These are phyloP conservation scores for Epichloe coenophiala DNA, from an alignment of 2,329 filamentous ascomycete genomes.

Conservation along the genomic window DNA sequence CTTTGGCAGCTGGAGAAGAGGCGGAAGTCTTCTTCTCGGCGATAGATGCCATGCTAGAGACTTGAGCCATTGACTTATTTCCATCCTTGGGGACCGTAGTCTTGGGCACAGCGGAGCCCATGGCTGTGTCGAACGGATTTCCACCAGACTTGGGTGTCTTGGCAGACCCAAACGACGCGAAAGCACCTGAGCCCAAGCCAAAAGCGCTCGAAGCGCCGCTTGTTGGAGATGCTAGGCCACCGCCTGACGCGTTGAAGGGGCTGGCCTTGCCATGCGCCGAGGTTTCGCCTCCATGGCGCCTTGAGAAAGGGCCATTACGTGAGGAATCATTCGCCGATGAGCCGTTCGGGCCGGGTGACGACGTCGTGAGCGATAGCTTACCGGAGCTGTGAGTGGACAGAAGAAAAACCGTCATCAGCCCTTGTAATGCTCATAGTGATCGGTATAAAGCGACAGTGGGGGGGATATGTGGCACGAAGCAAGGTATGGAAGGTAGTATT, in stretches of 20 bases:
- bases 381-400: conserved; percentile 44
- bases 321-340: conserved; percentile 37
- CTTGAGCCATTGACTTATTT: conserved; percentile 16
- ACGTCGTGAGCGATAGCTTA: conserved; percentile 83
- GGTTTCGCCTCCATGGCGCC: conserved; percentile 58
- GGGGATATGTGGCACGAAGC: neutral
- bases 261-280: conserved; percentile 66
- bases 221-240: conserved; percentile 27
- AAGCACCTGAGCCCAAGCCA: conserved; percentile 85
- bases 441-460: neutral
- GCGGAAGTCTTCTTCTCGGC: conserved; percentile 23
- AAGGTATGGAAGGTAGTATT: neutral
- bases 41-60: conserved; percentile 30
- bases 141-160: conserved; percentile 82
- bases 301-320: conserved; percentile 52
- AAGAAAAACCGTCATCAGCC: neutral
- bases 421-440: neutral
- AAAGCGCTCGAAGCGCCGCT: conserved; percentile 76
- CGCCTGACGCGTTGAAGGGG: conserved; percentile 63
- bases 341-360: conserved; percentile 41
- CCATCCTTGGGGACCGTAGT: conserved; percentile 18
- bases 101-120: conserved; percentile 30
- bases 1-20: conserved; percentile 29
- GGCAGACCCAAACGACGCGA: conserved; percentile 69
- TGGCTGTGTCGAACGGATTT: conserved; percentile 65